A percentile compares a stretch with the other conserved stretches of the same genome.
Evolutionary conservation across 1,284 basidiomycete genomes (phyloP).

Genomic region (Fomitopsis pinicola): DNA sequence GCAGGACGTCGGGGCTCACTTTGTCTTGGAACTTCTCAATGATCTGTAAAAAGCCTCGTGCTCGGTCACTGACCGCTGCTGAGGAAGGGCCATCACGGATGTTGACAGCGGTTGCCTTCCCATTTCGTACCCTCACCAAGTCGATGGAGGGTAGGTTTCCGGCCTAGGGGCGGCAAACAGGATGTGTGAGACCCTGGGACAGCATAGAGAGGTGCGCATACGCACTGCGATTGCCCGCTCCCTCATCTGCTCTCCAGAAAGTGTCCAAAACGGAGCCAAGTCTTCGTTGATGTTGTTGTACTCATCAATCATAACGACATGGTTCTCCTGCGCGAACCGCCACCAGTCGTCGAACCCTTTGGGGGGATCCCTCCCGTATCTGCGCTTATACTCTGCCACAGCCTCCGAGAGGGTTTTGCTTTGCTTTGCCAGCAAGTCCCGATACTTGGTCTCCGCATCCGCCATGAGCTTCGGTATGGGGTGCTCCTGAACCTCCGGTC

Average conservation of each 20-base stretch:
- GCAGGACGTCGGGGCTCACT: constrained; percentile 35
- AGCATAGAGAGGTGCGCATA: constrained; percentile 7
- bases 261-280: constrained; percentile 74
- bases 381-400: constrained; percentile 70
- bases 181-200: not conserved
- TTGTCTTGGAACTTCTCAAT: constrained; percentile 65
- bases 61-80: constrained; percentile 71
- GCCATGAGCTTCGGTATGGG: constrained; percentile 83
- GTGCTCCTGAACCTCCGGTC: constrained; percentile 42
- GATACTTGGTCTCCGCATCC: constrained; percentile 67
- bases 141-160: constrained; percentile 82
- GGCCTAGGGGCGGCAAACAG: constrained; percentile 39
- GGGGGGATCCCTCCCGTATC: constrained; percentile 80
- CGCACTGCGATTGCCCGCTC: constrained; percentile 66
- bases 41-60: constrained; percentile 73
- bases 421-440: constrained; percentile 64
- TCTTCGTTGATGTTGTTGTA: constrained; percentile 83
- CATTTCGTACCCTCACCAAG: constrained; percentile 70
- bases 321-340: constrained; percentile 69
- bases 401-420: constrained; percentile 74
- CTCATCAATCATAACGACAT: constrained; percentile 84
- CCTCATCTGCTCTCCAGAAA: constrained; percentile 72
- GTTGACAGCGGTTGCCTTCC: constrained; percentile 59
- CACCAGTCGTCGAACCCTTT: constrained; percentile 90
- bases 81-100: constrained; percentile 58